Percentiles rank a stretch among this genome's conserved stretches.
Evolutionary conservation across 1,139 yeast genomes (phyloP).

Genomic region (Lodderomyces margitis): DNA sequence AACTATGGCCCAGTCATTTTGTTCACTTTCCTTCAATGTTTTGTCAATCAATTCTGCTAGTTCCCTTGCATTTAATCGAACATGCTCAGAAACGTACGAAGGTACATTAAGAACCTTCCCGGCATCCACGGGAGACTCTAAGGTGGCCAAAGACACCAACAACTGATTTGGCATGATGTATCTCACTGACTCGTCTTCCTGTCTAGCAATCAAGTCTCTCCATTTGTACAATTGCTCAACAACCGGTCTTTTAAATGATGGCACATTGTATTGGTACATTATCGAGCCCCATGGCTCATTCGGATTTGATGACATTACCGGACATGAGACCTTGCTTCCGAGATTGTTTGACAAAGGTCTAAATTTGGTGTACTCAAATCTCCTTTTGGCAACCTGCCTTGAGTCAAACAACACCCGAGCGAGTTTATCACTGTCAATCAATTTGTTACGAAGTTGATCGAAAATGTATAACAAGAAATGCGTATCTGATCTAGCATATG

Average conservation of each 20-base stretch:
- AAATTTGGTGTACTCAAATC: conserved; percentile 73
- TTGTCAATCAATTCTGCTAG: conserved; percentile 54
- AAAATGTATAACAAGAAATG: conserved; percentile 82
- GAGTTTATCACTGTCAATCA: conserved; percentile 41
- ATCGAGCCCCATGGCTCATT: conserved; percentile 60
- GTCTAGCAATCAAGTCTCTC: conserved; percentile 78
- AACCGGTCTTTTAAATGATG: conserved; percentile 52
- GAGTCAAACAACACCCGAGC: conserved; percentile 69
- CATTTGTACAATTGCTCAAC: conserved; percentile 68
- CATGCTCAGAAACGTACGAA: conserved; percentile 52
- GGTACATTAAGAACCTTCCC: conserved; percentile 56
- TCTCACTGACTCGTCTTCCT: conserved; percentile 79
- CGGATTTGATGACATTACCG: conserved; percentile 45
- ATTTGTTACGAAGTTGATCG: conserved; percentile 67
- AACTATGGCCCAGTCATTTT: conserved; percentile 30
- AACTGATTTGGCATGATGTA: conserved; percentile 83
- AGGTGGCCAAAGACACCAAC: conserved; percentile 58
- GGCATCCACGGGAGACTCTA: conserved; percentile 54
- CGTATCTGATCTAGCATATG: conserved; percentile 94
- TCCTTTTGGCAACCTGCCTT: conserved; percentile 73
- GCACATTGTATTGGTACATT: conserved; percentile 66
- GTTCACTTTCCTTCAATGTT: conserved; percentile 30
- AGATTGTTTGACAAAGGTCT: conserved; percentile 43
- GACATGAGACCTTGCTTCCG: conserved; percentile 40
- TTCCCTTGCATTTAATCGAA: conserved; percentile 54